Evolutionary conservation across 768 basidiomycete genomes (phyloP).

Genomic region (Clavulina sp.): DNA sequence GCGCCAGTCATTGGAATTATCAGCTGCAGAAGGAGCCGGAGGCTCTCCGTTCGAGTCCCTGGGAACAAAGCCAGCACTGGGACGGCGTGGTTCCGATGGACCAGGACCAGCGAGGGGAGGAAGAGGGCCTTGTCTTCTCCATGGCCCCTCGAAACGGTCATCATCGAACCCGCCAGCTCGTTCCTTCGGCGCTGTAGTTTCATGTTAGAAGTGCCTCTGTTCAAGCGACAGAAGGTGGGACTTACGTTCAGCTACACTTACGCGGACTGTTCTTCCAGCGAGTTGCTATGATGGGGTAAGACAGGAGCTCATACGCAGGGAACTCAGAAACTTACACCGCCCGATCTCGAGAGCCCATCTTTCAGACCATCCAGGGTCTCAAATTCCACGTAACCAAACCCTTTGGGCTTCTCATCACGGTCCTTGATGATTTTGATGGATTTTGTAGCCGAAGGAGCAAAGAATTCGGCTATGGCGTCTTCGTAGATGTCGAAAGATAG

Average conservation of each 20-base stretch:
- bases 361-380: constrained; percentile 72
- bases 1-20: constrained; percentile 54
- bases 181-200: constrained; percentile 55
- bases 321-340: constrained; percentile 32
- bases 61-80: constrained; percentile 7
- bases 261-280: constrained; percentile 63
- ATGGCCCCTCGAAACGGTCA: constrained; percentile 52
- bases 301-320: not conserved
- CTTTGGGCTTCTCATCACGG: constrained; percentile 86
- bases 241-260: constrained; percentile 94
- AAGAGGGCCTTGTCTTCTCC: constrained; percentile 78
- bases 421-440: constrained; percentile 87
- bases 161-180: constrained; percentile 43
- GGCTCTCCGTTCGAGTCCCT: constrained; percentile 16
- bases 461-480: constrained; percentile 63
- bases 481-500: constrained; percentile 85
- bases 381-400: constrained; percentile 97
- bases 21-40: constrained; percentile 34
- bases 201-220: not conserved
- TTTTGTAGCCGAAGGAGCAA: constrained; percentile 50
- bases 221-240: constrained; percentile 15
- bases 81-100: not conserved
- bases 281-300: constrained; percentile 42
- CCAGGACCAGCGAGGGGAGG: constrained; percentile 23
- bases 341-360: constrained; percentile 56